Conservation (phyloP, 1,139 yeast genomes). For the Diutina neorugosa region DNA sequence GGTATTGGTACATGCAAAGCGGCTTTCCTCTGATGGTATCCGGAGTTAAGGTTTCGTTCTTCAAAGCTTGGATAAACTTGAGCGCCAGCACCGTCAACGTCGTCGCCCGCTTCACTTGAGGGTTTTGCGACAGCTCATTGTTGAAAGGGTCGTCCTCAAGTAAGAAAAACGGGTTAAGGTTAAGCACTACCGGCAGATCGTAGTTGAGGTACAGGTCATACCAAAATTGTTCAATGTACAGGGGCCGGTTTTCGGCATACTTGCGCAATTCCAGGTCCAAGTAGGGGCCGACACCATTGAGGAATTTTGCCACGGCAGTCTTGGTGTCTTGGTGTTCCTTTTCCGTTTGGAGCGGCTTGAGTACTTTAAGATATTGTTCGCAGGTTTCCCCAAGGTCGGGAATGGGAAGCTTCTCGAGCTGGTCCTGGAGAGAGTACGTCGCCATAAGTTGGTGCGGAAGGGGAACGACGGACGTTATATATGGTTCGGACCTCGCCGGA, state of each 20-base stretch:
- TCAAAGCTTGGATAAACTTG: slow-evolving; percentile 66
- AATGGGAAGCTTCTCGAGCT: slow-evolving; percentile 58
- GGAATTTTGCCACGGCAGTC: slow-evolving; percentile 46
- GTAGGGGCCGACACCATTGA: slow-evolving; percentile 45
- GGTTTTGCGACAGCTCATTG: slow-evolving; percentile 38
- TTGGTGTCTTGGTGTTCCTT: slow-evolving; percentile 52
- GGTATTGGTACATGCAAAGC: slow-evolving; percentile 83
- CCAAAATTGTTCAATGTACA: slow-evolving; percentile 91
- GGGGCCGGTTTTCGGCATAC: slow-evolving; percentile 52
- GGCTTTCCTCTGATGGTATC: slow-evolving; percentile 48
- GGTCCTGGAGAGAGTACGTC: slow-evolving; percentile 48
- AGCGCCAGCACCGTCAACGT: slow-evolving; percentile 67
- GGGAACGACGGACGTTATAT: neutral
- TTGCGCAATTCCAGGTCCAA: slow-evolving; percentile 53
- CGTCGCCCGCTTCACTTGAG: slow-evolving; percentile 74
- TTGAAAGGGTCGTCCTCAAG: slow-evolving; percentile 89
- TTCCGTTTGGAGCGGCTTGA: slow-evolving; percentile 68
- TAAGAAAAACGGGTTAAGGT: slow-evolving; percentile 77
- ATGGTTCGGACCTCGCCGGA: neutral
- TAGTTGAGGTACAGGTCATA: slow-evolving; percentile 77
- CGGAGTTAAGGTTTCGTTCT: slow-evolving; percentile 64
- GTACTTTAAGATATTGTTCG: slow-evolving; percentile 45
- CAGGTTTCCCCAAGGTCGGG: slow-evolving; percentile 64
- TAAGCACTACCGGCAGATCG: slow-evolving; percentile 81
- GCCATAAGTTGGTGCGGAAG: slow-evolving; percentile 1